phyloP scores from a whole-genome alignment of 208 protist species.

The Porcisia hertigi region DNA sequence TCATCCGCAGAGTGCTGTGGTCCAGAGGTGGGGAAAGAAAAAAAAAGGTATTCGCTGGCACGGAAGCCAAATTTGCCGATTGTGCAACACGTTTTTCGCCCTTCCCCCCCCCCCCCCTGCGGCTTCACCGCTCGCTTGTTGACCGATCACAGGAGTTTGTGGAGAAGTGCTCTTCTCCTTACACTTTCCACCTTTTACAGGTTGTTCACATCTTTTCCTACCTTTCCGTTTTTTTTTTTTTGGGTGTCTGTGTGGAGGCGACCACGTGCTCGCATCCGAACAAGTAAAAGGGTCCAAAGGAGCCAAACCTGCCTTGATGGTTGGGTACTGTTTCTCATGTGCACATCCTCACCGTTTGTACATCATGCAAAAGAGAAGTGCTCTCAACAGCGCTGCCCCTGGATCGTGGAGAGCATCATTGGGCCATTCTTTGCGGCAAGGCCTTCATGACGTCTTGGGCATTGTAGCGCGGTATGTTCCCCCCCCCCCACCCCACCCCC shows the following conservation, averaged over 20 bases:
- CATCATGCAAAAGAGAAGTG: not conserved
- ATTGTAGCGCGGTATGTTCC: too few relatives aligned
- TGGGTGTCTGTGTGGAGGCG: constrained; percentile 3
- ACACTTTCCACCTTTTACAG: constrained; percentile 8
- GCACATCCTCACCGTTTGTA: constrained; percentile 2
- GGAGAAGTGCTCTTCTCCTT: not conserved
- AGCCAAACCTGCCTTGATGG: not conserved
- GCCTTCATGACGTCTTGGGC: not conserved
- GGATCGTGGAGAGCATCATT: not conserved
- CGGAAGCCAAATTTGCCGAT: not conserved
- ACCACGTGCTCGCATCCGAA: not conserved
- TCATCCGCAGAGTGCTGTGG: not conserved
- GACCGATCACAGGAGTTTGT: not conserved
- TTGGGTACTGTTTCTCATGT: constrained; percentile 3
- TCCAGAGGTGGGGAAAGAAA: not conserved
- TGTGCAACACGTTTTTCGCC: not conserved
- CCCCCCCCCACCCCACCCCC: too few relatives aligned
- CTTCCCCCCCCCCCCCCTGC: too few relatives aligned
- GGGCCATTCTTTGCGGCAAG: not conserved
- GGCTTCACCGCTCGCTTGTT: not conserved
- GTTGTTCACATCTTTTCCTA: constrained; percentile 32
- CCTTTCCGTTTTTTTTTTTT: not conserved
- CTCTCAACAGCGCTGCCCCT: not conserved
- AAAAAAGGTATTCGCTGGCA: not conserved
- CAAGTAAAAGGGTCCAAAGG: not conserved